Conservation (phyloP, 2,329 filamentous ascomycete genomes). For the Periglandula ipomoeae region DNA sequence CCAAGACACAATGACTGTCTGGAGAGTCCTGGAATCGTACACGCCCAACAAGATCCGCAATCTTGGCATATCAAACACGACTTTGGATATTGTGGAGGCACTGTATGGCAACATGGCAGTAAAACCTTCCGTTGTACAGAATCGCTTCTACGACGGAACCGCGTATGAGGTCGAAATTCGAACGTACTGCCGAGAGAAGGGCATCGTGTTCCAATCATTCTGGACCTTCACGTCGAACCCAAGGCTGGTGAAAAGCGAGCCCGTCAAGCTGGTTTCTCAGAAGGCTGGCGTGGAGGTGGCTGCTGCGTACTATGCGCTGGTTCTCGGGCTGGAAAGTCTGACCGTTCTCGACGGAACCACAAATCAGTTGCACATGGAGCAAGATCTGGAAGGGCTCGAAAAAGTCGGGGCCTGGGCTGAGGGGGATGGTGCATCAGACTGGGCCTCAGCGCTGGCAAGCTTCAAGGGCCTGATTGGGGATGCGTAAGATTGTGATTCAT, state of each 20-base stretch:
- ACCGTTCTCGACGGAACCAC: conserved; percentile 39
- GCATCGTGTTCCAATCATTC: conserved; percentile 42
- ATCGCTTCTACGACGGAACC: conserved; percentile 57
- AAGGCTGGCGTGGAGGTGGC: conserved; percentile 25
- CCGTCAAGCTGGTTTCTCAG: conserved; percentile 41
- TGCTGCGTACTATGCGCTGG: conserved; percentile 38
- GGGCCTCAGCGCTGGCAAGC: conserved; percentile 34
- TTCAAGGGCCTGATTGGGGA: conserved; percentile 35
- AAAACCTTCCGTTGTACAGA: conserved; percentile 58
- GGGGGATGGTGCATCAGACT: conserved; percentile 33
- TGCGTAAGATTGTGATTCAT: neutral
- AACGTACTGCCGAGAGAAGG: conserved; percentile 32
- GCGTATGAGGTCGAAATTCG: conserved; percentile 52
- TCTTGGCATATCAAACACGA: conserved; percentile 69
- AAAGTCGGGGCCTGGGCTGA: conserved; percentile 33
- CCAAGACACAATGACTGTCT: conserved; percentile 50
- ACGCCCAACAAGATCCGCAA: conserved; percentile 55
- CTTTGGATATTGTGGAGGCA: conserved; percentile 43
- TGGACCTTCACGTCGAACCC: conserved; percentile 44
- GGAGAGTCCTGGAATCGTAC: conserved; percentile 56
- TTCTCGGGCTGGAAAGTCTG: conserved; percentile 35
- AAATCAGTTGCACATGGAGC: conserved; percentile 36
- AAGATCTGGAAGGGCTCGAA: conserved; percentile 36
- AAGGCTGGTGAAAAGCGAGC: conserved; percentile 27
- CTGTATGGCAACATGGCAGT: conserved; percentile 36